Evolutionary conservation across 179 eudicot species (phyloP).

Genomic region (Silene noctiflora): DNA sequence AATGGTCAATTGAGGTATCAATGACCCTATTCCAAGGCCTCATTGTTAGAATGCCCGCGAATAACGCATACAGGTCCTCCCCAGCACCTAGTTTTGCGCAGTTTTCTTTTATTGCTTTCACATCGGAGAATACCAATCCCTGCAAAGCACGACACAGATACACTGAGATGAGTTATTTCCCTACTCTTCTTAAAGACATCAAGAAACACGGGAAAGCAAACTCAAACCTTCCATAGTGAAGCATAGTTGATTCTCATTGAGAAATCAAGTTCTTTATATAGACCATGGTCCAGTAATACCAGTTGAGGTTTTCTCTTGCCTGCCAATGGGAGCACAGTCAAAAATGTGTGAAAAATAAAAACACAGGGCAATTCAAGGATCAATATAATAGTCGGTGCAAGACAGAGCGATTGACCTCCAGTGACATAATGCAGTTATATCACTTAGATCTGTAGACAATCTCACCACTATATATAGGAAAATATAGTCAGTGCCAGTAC

Average conservation of each 20-base stretch:
- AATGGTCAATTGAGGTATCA: conserved; percentile 88
- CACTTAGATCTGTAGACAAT: not conserved
- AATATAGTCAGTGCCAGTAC: too few relatives aligned
- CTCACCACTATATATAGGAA: not conserved
- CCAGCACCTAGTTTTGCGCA: conserved; percentile 90
- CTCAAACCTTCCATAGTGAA: conserved; percentile 84
- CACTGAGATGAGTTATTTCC: not conserved
- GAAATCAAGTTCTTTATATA: conserved; percentile 86
- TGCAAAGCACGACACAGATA: conserved; percentile 31
- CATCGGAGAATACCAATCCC: conserved; percentile 91
- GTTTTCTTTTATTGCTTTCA: conserved; percentile 70
- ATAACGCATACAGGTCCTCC: conserved; percentile 82
- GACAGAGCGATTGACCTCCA: not conserved
- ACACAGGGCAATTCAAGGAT: not conserved
- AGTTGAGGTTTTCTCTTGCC: conserved; percentile 87
- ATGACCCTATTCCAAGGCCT: conserved; percentile 90
- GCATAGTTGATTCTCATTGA: conserved; percentile 79
- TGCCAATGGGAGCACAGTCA: conserved; percentile 25
- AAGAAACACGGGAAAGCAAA: conserved; percentile 5
- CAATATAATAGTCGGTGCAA: not conserved
- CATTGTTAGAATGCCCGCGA: conserved; percentile 95
- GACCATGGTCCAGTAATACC: conserved; percentile 91
- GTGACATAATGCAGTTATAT: not conserved
- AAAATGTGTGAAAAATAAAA: not conserved
- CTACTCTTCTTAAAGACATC: not conserved